Percentiles rank a stretch among this genome's conserved stretches.
These are phyloP conservation scores for Colletotrichum cordylinicola DNA, from an alignment of 2,329 filamentous ascomycete species.

Conservation along the genomic window DNA sequence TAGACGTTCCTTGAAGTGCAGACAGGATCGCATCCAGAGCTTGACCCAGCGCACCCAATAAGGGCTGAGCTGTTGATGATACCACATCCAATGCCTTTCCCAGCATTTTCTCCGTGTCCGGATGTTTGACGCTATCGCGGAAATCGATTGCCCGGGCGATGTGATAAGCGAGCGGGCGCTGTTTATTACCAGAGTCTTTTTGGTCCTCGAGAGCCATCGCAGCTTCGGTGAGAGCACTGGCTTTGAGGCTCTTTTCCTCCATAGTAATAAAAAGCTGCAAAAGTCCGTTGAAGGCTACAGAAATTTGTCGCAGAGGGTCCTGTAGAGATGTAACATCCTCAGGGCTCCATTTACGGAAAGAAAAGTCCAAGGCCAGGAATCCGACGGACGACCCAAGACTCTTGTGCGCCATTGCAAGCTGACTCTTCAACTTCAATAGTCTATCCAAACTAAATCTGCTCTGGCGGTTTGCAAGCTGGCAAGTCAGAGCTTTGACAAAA, in stretches of 20 bases:
- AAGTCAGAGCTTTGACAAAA: not conserved
- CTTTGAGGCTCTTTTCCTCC: not conserved
- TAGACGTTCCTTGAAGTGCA: not conserved
- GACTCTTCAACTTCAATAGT: not conserved
- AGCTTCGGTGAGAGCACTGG: not conserved
- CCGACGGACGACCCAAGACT: not conserved
- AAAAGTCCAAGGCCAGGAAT: not conserved
- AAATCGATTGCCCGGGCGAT: not conserved
- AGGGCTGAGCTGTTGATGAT: not conserved
- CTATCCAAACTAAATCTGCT: not conserved
- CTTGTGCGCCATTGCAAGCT: not conserved
- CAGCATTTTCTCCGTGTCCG: not conserved
- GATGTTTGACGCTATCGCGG: not conserved
- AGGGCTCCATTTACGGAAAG: not conserved
- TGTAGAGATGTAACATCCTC: not conserved
- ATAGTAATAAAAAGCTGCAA: not conserved
- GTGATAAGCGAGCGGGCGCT: not conserved
- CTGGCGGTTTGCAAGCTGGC: not conserved
- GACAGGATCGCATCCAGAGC: not conserved
- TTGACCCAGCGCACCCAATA: fast-evolving
- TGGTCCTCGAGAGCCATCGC: not conserved
- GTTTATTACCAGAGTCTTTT: not conserved
- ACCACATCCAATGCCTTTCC: not conserved
- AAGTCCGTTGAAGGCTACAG: not conserved
- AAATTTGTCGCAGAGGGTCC: not conserved